A percentile compares a stretch with the other conserved stretches of the same genome.
phyloP scores from a whole-genome alignment of 208 protist species.

The Leishmania lainsoni region DNA sequence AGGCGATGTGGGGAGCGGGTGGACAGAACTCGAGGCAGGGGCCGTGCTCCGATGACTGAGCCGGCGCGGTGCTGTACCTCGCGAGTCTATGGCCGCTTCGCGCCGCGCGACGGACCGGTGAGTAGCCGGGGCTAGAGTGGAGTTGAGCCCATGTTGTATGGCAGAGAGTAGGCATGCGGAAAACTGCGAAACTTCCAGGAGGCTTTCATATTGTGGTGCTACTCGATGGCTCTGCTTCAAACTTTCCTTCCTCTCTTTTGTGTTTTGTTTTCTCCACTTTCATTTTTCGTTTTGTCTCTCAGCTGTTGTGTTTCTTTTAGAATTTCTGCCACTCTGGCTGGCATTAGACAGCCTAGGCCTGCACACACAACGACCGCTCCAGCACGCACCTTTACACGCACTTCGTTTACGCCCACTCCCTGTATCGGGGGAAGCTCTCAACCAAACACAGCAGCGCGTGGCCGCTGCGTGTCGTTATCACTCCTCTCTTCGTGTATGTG shows the following conservation, averaged over 20 bases:
- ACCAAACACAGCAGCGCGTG: background rate
- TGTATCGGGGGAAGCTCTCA: background rate
- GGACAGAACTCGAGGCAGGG: too few relatives aligned
- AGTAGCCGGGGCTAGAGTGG: too few relatives aligned
- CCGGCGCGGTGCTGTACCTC: too few relatives aligned
- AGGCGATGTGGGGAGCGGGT: too few relatives aligned
- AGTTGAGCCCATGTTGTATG: too few relatives aligned
- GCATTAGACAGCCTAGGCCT: background rate
- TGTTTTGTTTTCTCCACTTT: background rate
- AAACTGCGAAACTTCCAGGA: background rate
- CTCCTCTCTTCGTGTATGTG: background rate
- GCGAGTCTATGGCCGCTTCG: too few relatives aligned
- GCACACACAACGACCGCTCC: background rate
- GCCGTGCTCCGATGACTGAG: too few relatives aligned
- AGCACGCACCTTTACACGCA: background rate
- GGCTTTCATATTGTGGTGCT: background rate
- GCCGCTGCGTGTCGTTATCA: background rate
- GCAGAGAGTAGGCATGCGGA: too few relatives aligned
- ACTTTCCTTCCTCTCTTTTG: slow-evolving; percentile 10
- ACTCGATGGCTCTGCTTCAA: background rate
- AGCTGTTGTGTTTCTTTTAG: background rate
- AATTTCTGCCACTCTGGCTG: background rate
- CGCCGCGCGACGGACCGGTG: too few relatives aligned
- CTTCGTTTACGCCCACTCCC: background rate
- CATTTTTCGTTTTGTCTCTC: background rate